A percentile compares a stretch with the other conserved stretches of the same genome.
phyloP scores from a whole-genome alignment of 2,329 filamentous ascomycete genomes.

The Septoria linicola region DNA sequence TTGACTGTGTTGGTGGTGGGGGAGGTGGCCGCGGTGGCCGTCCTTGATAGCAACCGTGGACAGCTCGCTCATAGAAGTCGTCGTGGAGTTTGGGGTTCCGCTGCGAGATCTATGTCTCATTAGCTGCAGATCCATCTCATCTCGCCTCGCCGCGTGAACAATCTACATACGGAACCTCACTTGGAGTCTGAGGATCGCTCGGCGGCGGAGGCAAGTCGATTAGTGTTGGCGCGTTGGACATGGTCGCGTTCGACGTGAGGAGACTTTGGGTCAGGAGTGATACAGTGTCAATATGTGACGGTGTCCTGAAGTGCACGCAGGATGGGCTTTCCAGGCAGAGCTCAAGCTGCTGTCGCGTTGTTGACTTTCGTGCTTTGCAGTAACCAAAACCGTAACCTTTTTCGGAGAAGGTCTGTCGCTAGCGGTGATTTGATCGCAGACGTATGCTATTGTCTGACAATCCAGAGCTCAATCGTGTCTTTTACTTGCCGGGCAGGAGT shows the following conservation, averaged over 20 bases:
- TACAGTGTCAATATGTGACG: neutral
- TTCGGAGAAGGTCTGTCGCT: too few species aligned
- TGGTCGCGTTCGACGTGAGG: constrained; percentile 21
- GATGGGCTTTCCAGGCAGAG: neutral
- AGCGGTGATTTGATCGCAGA: too few species aligned
- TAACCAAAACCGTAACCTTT: too few species aligned
- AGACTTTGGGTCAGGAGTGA: neutral
- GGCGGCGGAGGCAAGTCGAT: constrained; percentile 82
- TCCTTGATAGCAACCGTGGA: constrained; percentile 97
- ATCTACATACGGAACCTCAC: constrained; percentile 74
- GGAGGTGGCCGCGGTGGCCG: constrained; percentile 79
- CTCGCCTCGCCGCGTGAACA: neutral
- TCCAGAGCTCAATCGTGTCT: too few species aligned
- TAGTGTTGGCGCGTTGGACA: constrained; percentile 60
- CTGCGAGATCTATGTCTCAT: constrained; percentile 47
- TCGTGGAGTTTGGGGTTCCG: constrained; percentile 88
- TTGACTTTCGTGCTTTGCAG: too few species aligned
- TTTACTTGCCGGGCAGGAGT: too few species aligned
- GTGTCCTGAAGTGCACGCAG: neutral
- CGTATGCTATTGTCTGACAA: too few species aligned
- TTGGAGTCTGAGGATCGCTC: constrained; percentile 81
- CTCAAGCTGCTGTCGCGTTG: too few species aligned
- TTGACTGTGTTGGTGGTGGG: constrained; percentile 55
- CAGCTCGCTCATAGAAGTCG: constrained; percentile 85
- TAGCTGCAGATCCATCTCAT: neutral